Evolutionary conservation across 805 yeast genomes (phyloP).

Genomic region (Lachancea sp.): DNA sequence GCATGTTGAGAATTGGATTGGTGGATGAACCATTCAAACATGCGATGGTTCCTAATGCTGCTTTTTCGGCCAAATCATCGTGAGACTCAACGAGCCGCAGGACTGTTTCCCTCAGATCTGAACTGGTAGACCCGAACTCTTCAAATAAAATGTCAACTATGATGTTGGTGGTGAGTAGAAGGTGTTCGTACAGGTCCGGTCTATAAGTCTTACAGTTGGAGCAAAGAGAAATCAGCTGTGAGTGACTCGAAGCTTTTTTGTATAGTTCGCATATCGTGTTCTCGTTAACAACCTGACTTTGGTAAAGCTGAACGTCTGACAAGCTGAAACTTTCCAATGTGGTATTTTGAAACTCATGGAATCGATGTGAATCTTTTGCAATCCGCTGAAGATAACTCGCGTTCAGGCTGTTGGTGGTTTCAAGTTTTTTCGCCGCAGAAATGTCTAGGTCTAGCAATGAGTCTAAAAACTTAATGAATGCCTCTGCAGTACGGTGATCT

Average conservation of each 20-base stretch:
- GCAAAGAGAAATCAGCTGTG: conserved; percentile 19
- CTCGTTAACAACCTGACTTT: conserved; percentile 29
- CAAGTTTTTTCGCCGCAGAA: conserved; percentile 23
- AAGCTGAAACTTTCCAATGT: conserved; percentile 25
- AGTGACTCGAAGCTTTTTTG: conserved; percentile 18
- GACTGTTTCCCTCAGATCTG: conserved; percentile 11
- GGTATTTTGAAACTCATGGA: conserved; percentile 18
- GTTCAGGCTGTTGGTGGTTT: conserved; percentile 32
- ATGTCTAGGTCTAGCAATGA: conserved; percentile 9
- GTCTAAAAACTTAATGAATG: not conserved
- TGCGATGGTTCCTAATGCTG: conserved; percentile 12
- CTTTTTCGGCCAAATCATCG: conserved; percentile 10
- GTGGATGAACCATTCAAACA: conserved; percentile 7
- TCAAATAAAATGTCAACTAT: conserved; percentile 12
- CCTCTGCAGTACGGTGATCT: not conserved
- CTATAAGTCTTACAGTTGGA: conserved; percentile 7
- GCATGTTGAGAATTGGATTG: not conserved
- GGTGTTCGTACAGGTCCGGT: conserved; percentile 1
- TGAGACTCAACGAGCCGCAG: conserved; percentile 11
- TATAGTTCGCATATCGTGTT: conserved; percentile 34
- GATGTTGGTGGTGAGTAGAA: conserved; percentile 17
- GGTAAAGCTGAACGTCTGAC: conserved; percentile 25
- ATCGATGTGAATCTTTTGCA: conserved; percentile 14
- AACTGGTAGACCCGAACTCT: conserved; percentile 10
- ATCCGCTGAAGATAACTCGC: conserved; percentile 15